A percentile compares a stretch with the other conserved stretches of the same genome.
These are phyloP conservation scores for Cercospora sesami DNA, from an alignment of 2,329 filamentous ascomycete species.

Conservation along the genomic window DNA sequence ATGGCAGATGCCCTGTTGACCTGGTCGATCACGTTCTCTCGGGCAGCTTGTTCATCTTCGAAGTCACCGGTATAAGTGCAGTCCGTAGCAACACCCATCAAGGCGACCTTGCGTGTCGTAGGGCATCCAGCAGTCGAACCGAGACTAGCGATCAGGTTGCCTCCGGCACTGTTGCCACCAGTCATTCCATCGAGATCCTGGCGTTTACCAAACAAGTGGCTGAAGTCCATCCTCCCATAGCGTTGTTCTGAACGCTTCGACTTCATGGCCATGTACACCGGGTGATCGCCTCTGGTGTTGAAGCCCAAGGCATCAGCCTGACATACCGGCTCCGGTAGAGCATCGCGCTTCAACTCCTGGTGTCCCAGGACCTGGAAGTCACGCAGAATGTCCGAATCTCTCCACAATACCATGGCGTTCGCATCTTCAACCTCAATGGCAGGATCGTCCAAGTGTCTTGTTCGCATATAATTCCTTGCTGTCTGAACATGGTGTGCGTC, in stretches of 20 bases:
- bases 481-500: conserved; percentile 87
- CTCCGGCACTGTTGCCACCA: conserved; percentile 72
- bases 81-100: conserved; percentile 89
- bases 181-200: conserved; percentile 65
- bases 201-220: conserved; percentile 68
- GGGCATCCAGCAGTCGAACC: conserved; percentile 84
- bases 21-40: conserved; percentile 73
- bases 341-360: conserved; percentile 59
- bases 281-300: conserved; percentile 73
- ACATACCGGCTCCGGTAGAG: conserved; percentile 51
- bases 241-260: conserved; percentile 52
- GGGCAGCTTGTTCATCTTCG: conserved; percentile 62
- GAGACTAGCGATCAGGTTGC: conserved; percentile 76
- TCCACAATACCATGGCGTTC: conserved; percentile 86
- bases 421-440: conserved; percentile 56
- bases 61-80: conserved; percentile 82
- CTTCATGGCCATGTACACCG: conserved; percentile 58
- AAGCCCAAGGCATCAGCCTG: conserved; percentile 73
- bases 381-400: conserved; percentile 76
- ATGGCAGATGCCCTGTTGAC: conserved; percentile 85
- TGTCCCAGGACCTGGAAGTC: conserved; percentile 43
- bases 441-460: conserved; percentile 71
- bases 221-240: conserved; percentile 63
- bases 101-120: conserved; percentile 81
- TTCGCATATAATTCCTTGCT: conserved; percentile 69